Base-by-base conservation (phyloP, 2,329 filamentous ascomycete genomes). In the Aspergillus niger region DNA sequence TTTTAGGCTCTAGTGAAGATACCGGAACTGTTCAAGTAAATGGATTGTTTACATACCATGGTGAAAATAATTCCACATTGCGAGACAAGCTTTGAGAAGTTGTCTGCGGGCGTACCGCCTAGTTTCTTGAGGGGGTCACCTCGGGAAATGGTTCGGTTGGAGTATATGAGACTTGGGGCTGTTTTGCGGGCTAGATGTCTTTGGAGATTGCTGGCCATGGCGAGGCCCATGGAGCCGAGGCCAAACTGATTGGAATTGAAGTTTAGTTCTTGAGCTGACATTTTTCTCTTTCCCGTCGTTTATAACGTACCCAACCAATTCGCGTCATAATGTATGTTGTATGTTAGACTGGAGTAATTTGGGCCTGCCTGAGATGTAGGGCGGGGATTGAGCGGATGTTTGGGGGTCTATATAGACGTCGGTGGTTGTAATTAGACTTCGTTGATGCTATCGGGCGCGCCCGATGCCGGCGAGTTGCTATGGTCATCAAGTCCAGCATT, bases 211-310 rank as follows among this genome's bases (percentile, higher is more conserved):
- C 68, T 70, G 57, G 78, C 77, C 78, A 80, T 80, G 64, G 74
- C 75, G 15, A 77, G 74, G 62, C 78, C 78, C 77, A 80, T 80
- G 36, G 77, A 80, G 41, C 77, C 78, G 54, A 80, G 76, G 62
- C 78, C 78, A 67, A 76, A 76, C 74, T 76, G 58, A 22, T 47
- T 30, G 4, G 57, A 3, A 44, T 24, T 3, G 26, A 5, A 10
- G 28, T 55, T 55, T 44, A 60, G 43, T 41, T 52, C 26, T 24
- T 17, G 30, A 38, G 15, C 6, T 5, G 10, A 15, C 13, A 5
- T 39, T 11, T 5, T 52, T 51, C 15, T 10, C 5, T 22, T 26
- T 32, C 47, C 13, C 22, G 10, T 26, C 5, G 15, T 15, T 22
- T 36, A 7, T 17, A 28, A 60, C 67, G 61, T 64, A 74, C 74